phyloP scores from a whole-genome alignment of 176 grass and related monocot species.

The Bothriochloa decipiens region DNA sequence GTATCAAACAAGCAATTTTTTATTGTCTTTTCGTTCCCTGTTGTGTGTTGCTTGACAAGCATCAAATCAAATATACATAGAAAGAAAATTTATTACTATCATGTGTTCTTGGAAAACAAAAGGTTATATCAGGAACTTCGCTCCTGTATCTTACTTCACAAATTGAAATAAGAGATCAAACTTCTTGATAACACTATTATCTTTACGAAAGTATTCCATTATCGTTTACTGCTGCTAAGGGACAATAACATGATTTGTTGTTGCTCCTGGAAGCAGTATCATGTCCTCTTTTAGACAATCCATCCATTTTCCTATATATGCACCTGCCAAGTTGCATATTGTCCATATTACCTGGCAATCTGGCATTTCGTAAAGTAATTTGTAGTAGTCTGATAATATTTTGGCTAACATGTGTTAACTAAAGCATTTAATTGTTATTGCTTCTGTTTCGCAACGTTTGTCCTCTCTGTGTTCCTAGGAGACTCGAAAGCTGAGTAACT shows the following conservation, averaged over 20 bases:
- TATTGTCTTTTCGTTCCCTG: background rate
- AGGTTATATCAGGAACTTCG: background rate
- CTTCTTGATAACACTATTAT: background rate
- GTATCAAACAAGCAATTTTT: background rate
- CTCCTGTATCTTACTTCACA: background rate
- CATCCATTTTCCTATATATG: background rate
- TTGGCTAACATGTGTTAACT: constrained; percentile 2
- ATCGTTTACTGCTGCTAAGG: background rate
- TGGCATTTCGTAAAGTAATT: background rate
- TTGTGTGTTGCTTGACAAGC: background rate
- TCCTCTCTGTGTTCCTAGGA: background rate
- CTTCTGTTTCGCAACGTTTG: background rate
- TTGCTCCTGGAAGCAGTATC: background rate
- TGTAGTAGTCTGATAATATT: background rate
- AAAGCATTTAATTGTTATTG: background rate
- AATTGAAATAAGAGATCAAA: background rate
- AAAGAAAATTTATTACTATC: background rate
- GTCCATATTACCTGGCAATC: background rate
- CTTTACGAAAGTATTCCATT: background rate
- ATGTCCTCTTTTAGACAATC: background rate
- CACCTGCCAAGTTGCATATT: background rate
- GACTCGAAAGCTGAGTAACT: background rate
- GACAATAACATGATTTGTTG: background rate
- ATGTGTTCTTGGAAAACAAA: background rate
- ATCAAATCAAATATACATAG: background rate